Conservation (phyloP, 2,329 filamentous ascomycete species). For the Byssoonygena ceratinophila region DNA sequence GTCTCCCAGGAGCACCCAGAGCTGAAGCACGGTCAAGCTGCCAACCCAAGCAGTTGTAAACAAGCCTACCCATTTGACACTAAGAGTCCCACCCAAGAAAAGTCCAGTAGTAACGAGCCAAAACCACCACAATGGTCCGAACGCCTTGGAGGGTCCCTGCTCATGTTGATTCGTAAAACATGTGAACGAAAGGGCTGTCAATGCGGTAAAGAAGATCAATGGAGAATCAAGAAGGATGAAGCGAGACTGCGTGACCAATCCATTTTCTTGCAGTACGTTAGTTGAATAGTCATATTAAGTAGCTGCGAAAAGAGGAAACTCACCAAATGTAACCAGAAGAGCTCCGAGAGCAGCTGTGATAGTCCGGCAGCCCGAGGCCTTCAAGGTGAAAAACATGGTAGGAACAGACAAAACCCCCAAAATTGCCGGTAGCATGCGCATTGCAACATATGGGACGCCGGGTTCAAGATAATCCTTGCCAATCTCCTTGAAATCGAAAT, state of each 20-base stretch:
- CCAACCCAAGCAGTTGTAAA: slow-evolving; percentile 99
- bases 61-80: slow-evolving; percentile 97
- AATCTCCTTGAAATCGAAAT: slow-evolving; percentile 99
- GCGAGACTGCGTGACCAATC: slow-evolving; percentile 85
- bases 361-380: slow-evolving; percentile 79
- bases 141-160: slow-evolving; percentile 77
- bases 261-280: slow-evolving; percentile 59
- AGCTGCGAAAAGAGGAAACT: slow-evolving; percentile 15
- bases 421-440: slow-evolving; percentile 86
- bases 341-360: slow-evolving; percentile 74
- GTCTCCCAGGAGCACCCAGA: slow-evolving; percentile 92
- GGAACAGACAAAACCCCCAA: slow-evolving; percentile 81
- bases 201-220: slow-evolving; percentile 81
- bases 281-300: not conserved
- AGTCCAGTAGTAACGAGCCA: slow-evolving; percentile 84
- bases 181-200: slow-evolving; percentile 80
- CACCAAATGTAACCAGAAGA: slow-evolving; percentile 81
- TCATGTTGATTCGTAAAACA: slow-evolving; percentile 97
- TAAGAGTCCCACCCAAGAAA: slow-evolving; percentile 76
- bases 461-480: slow-evolving; percentile 97
- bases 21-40: slow-evolving; percentile 74
- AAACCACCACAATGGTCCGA: slow-evolving; percentile 91
- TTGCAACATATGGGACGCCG: slow-evolving; percentile 89
- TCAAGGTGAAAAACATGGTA: slow-evolving; percentile 87
- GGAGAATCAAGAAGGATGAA: slow-evolving; percentile 94